Evolutionary conservation across 805 yeast genomes (phyloP).

Genomic region (Wickerhamiella kazuoi): DNA sequence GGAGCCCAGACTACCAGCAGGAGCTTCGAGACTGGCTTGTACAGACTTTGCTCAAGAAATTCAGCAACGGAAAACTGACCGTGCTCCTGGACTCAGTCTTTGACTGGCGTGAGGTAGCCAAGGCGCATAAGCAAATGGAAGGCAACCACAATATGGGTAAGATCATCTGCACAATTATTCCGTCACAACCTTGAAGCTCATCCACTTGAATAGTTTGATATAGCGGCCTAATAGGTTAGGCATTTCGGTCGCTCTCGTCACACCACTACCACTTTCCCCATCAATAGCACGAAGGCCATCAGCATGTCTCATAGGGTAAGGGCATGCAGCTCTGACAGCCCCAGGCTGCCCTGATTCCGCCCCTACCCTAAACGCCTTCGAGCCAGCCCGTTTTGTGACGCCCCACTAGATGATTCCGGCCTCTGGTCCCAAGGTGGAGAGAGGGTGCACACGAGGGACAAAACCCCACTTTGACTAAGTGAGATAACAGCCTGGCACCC

Average conservation of each 20-base stretch:
- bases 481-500: not conserved
- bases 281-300: too few relatives aligned
- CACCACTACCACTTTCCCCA: too few relatives aligned
- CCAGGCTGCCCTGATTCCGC: not conserved
- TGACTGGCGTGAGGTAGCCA: conserved; percentile 11
- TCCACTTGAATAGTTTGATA: too few relatives aligned
- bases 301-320: too few relatives aligned
- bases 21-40: conserved; percentile 14
- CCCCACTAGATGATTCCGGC: too few relatives aligned
- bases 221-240: too few relatives aligned
- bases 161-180: conserved; percentile 13
- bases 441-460: too few relatives aligned
- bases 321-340: not conserved
- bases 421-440: too few relatives aligned
- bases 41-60: conserved; percentile 15
- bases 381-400: too few relatives aligned
- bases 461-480: not conserved
- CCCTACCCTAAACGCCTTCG: not conserved
- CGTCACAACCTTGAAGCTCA: too few relatives aligned
- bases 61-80: conserved; percentile 14
- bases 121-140: conserved; percentile 17
- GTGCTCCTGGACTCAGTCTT: conserved; percentile 13
- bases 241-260: too few relatives aligned
- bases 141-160: conserved; percentile 18
- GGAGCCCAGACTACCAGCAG: conserved; percentile 14